Evolutionary conservation across 495 filamentous ascomycete genomes (phyloP).

Genomic region (Friedmanniomyces endolithicus): DNA sequence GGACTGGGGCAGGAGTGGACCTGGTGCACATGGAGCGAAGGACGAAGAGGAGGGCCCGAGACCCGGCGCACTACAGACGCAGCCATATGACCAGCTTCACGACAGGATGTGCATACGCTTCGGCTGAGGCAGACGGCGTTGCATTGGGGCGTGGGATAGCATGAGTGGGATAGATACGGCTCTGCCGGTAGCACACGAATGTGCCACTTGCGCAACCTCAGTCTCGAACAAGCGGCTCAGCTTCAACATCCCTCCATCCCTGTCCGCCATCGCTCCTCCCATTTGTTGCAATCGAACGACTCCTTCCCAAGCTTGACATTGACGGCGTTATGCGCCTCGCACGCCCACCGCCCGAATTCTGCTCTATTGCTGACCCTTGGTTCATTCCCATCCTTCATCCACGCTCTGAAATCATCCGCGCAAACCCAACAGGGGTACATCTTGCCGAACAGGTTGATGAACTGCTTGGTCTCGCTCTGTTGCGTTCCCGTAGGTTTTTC

Average conservation of each 20-base stretch:
- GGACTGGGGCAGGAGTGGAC: not conserved
- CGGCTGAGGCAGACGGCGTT: not conserved
- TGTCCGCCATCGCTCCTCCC: constrained; percentile 89
- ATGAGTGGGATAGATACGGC: no score
- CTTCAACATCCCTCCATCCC: no score
- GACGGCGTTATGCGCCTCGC: constrained; percentile 94
- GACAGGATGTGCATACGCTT: not conserved
- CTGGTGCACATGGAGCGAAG: not conserved
- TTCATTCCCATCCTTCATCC: constrained; percentile 63
- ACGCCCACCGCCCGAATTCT: constrained; percentile 88
- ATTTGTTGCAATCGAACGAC: constrained; percentile 78
- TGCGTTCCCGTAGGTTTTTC: constrained; percentile 46
- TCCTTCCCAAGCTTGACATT: constrained; percentile 88
- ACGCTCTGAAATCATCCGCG: constrained; percentile 77
- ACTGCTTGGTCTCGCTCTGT: constrained; percentile 63
- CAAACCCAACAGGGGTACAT: constrained; percentile 94
- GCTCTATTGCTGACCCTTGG: constrained; percentile 52
- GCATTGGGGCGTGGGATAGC: no score
- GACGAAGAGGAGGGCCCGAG: no score
- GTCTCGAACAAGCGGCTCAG: not conserved
- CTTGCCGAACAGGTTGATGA: constrained; percentile 65
- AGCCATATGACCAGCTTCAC: not conserved
- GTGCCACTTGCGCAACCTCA: no score
- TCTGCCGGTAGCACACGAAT: no score
- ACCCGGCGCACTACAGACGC: not conserved